A percentile compares a stretch with the other conserved stretches of the same genome.
phyloP scores from a whole-genome alignment of 75 land plant species.

The Cryptomeria japonica region DNA sequence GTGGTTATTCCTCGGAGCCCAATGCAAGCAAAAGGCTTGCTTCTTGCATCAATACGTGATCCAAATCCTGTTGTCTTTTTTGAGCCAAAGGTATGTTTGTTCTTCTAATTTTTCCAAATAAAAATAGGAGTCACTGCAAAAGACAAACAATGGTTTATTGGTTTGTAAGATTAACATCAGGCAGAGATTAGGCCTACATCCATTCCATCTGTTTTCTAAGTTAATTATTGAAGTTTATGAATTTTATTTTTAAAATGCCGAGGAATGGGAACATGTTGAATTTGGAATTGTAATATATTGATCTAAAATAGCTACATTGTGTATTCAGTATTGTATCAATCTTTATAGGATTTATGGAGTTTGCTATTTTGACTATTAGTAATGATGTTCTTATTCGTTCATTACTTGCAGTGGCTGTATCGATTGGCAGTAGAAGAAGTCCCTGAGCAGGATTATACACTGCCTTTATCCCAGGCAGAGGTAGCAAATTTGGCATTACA shows the following conservation, averaged over 20 bases:
- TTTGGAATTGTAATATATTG: background rate
- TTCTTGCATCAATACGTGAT: constrained; percentile 91
- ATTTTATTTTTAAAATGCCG: background rate
- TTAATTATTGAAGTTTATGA: constrained; percentile 2
- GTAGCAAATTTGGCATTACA: constrained; percentile 31
- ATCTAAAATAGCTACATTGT: background rate
- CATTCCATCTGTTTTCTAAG: background rate
- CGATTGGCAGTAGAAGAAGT: constrained; percentile 95
- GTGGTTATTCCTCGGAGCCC: constrained; percentile 99
- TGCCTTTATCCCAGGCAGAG: constrained; percentile 94
- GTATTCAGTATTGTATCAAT: background rate
- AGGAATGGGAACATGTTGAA: background rate
- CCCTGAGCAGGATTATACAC: constrained; percentile 84
- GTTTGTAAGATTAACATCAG: background rate
- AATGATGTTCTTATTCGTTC: background rate
- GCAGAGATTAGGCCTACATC: background rate
- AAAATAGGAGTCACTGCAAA: background rate
- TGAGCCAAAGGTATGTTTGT: constrained; percentile 86
- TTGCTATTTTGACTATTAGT: background rate
- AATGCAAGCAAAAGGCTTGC: constrained; percentile 91
- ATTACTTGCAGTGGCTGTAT: constrained; percentile 76
- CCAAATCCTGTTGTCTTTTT: constrained; percentile 97
- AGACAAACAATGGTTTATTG: background rate
- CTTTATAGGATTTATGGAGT: background rate
- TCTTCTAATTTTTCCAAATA: background rate